Base-by-base conservation (phyloP, 2,329 filamentous ascomycete species). In the Venturia carpophila region DNA sequence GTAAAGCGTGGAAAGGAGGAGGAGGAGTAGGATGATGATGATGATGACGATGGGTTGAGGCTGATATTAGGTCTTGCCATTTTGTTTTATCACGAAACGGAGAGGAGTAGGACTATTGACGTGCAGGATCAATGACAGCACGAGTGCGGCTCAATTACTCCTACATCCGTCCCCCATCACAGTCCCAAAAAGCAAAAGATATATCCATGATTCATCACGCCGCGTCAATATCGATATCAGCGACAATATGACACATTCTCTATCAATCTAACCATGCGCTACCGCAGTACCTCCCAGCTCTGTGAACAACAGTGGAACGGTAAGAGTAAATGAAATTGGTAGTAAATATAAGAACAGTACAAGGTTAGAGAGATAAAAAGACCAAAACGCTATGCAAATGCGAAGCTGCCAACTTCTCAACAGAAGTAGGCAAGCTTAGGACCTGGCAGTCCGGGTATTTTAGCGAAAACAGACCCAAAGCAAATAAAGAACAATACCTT, bases 321-420 rank as follows among this genome's bases (percentile, higher is more conserved):
- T 47, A 5, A 13, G 17, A 55, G 30, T 6, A 19, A 19, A n/a
- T 34, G 19, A 58, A 21, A 58, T 37, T 37, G 7, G 9, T 2
- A 21, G 7, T 13, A 11, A 56, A 13, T n/a, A 10, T 21, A 37
- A 58, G 7, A 58, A 3, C 6, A 10, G 11, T 37, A 56, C 11
- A 56, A 34, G 13, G 5, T 2, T 47, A 19, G n/a, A 47, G 17
- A 30, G 13, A n/a, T 10, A 58, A 58, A 34, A 37, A 37, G 17
- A 37, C 5, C 52, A 58, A 58, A 58, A 58, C 52, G 52, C 52
- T 58, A 58, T 58, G 52, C 52, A 58, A 58, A 58, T 58, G 52
- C 27, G 11, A 58, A 34, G 52, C 52, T 34, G 17, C 52, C 15
- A 21, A 30, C 30, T n/a, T 13, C 1, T n/a, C 19, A n/a, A 34